These are phyloP conservation scores for Pythium monospermum DNA, from an alignment of 352 stramenopile species.

Conservation along the genomic window DNA sequence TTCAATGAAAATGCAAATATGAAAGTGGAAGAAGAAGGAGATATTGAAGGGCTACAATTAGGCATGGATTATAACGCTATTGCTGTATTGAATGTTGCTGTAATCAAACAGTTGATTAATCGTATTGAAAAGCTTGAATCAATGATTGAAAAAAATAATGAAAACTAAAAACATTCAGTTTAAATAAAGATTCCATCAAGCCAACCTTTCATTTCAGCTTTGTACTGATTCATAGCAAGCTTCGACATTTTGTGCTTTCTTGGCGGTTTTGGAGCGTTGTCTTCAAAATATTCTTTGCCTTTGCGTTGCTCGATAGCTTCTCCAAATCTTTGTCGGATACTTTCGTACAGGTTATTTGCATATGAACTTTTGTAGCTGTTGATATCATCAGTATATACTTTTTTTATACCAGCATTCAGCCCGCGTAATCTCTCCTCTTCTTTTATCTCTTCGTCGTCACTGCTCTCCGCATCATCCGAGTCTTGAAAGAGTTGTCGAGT, in stretches of 20 bases:
- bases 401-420: constrained; percentile 21
- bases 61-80: constrained; percentile 7
- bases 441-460: constrained; percentile 17
- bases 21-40: constrained; percentile 6
- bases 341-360: constrained; percentile 14
- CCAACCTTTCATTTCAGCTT: constrained; percentile 18
- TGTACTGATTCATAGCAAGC: too few relatives aligned
- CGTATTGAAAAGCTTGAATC: constrained; percentile 2
- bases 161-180: too few relatives aligned
- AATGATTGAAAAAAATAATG: too few relatives aligned
- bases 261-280: too few relatives aligned
- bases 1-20: constrained; percentile 9
- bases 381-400: constrained; percentile 19
- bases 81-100: constrained; percentile 3
- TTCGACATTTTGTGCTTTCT: too few relatives aligned
- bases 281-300: too few relatives aligned
- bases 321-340: constrained; percentile 9
- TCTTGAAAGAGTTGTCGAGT: constrained; percentile 19
- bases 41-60: constrained; percentile 6
- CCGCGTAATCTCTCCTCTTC: constrained; percentile 18
- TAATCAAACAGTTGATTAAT: constrained; percentile 5
- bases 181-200: constrained; percentile 24
- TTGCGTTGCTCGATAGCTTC: constrained; percentile 13
- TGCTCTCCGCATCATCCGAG: constrained; percentile 14
- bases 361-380: constrained; percentile 14